phyloP scores from a whole-genome alignment of 352 stramenopile species.

The Peronosclerospora sorghi region DNA sequence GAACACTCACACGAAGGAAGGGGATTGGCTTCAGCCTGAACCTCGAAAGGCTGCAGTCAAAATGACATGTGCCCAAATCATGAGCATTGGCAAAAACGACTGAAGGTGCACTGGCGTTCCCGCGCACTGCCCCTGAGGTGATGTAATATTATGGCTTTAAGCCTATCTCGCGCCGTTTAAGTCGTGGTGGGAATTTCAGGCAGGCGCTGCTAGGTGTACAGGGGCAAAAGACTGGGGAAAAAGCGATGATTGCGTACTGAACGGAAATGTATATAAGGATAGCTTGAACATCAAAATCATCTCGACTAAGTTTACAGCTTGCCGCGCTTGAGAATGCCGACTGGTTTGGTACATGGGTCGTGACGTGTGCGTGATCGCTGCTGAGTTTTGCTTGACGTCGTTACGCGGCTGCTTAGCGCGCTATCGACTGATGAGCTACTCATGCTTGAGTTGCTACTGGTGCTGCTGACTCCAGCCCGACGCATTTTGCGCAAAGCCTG shows the following conservation, averaged over 20 bases:
- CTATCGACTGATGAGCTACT: conserved; percentile 18
- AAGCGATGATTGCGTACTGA: conserved; percentile 8
- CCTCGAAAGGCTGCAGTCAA: conserved; percentile 47
- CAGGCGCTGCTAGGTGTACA: conserved; percentile 10
- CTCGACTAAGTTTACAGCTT: conserved; percentile 13
- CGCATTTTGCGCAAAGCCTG: conserved; percentile 34
- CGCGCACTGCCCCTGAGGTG: conserved; percentile 63
- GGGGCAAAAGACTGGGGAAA: conserved; percentile 35
- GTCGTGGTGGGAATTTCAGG: conserved; percentile 40
- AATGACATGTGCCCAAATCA: conserved; percentile 17
- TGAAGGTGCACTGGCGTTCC: conserved; percentile 35
- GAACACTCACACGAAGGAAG: conserved; percentile 28
- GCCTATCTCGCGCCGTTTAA: not conserved
- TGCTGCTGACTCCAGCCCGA: conserved; percentile 6
- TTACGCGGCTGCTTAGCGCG: conserved; percentile 4
- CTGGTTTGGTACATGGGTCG: conserved; percentile 25
- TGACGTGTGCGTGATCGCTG: conserved; percentile 15
- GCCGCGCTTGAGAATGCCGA: conserved; percentile 48
- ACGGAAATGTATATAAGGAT: not conserved
- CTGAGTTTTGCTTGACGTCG: conserved; percentile 12
- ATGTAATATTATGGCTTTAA: conserved; percentile 63
- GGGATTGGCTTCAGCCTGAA: conserved; percentile 65
- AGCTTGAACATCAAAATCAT: conserved; percentile 20
- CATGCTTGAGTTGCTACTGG: conserved; percentile 8
- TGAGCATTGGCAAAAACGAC: conserved; percentile 53